A percentile compares a stretch with the other conserved stretches of the same genome.
These are phyloP conservation scores for Leccinum subgranulosum DNA, from an alignment of 768 basidiomycete species.

Conservation along the genomic window DNA sequence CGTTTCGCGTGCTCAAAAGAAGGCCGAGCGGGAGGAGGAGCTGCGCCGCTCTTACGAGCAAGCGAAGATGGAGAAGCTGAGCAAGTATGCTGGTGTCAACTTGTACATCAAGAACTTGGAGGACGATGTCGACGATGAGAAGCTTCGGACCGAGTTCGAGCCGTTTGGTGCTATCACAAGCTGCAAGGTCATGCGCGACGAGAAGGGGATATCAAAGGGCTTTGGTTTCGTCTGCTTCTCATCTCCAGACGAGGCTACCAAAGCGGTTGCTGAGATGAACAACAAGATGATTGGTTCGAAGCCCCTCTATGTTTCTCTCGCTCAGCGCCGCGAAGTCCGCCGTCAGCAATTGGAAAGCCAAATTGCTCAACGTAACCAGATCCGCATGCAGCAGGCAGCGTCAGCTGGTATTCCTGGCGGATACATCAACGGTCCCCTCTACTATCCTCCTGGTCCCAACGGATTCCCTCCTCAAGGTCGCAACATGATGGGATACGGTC, in stretches of 20 bases:
- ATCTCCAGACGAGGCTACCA: conserved; percentile 97
- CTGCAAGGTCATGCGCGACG: conserved; percentile 99
- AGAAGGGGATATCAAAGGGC: conserved; percentile 88
- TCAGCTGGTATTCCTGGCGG: conserved; percentile 75
- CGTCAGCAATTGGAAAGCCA: conserved; percentile 98
- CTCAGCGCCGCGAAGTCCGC: conserved; percentile 97
- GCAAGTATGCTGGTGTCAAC: conserved; percentile 99
- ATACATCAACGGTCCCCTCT: conserved; percentile 50
- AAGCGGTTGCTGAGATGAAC: conserved; percentile 99
- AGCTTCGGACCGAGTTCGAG: conserved; percentile 94
- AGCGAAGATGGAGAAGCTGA: conserved; percentile 94
- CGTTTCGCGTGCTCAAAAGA: conserved; percentile 97
- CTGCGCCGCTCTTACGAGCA: conserved; percentile 90
- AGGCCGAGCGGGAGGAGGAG: conserved; percentile 97
- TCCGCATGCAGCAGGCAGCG: conserved; percentile 93
- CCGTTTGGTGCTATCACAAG: conserved; percentile 96
- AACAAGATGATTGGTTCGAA: conserved; percentile 99
- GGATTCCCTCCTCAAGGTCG: conserved; percentile 71
- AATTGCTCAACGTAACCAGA: conserved; percentile 95
- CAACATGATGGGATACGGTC: conserved; percentile 76
- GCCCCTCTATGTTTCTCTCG: conserved; percentile 97
- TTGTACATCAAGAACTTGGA: conserved; percentile 99
- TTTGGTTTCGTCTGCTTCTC: conserved; percentile 99
- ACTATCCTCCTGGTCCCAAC: conserved; percentile 70
- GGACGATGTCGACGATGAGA: conserved; percentile 97